A percentile compares a stretch with the other conserved stretches of the same genome.
Conservation (phyloP, 495 filamentous ascomycete genomes). For the Patellaria atrata region DNA sequence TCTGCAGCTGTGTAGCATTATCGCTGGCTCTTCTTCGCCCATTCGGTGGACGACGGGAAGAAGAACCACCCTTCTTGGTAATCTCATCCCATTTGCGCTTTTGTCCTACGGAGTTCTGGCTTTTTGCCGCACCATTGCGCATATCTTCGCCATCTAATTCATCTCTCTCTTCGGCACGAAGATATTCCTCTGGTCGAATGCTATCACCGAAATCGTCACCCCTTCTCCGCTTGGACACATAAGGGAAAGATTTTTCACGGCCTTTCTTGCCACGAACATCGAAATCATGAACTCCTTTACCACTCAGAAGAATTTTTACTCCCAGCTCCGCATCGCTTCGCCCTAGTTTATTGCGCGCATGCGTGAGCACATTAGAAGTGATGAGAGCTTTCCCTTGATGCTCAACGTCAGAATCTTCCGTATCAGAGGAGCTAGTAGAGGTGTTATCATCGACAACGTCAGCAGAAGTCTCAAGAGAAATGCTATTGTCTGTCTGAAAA, state of each 20-base stretch:
- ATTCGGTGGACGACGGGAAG: slow-evolving; percentile 16
- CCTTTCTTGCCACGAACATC: slow-evolving; percentile 89
- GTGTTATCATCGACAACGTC: slow-evolving; percentile 76
- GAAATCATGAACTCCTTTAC: slow-evolving; percentile 78
- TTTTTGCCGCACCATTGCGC: slow-evolving; percentile 28
- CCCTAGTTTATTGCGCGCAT: slow-evolving; percentile 67
- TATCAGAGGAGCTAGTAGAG: slow-evolving; percentile 62
- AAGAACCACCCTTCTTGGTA: slow-evolving; percentile 15
- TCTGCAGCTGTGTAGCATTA: neutral
- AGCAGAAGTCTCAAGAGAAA: slow-evolving; percentile 49
- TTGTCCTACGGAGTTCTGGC: slow-evolving; percentile 63
- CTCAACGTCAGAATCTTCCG: slow-evolving; percentile 78
- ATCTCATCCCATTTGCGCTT: slow-evolving; percentile 87
- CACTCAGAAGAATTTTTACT: slow-evolving; percentile 77
- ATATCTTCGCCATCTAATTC: slow-evolving; percentile 53
- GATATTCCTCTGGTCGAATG: slow-evolving; percentile 83
- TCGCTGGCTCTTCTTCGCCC: slow-evolving; percentile 30
- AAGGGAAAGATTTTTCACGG: slow-evolving; percentile 83
- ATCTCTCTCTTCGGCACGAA: slow-evolving; percentile 85
- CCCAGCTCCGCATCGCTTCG: slow-evolving; percentile 77
- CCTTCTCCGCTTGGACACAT: slow-evolving; percentile 62
- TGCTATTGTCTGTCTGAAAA: slow-evolving; percentile 48
- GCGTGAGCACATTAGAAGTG: slow-evolving; percentile 63
- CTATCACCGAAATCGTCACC: slow-evolving; percentile 86
- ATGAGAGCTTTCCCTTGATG: slow-evolving; percentile 88